phyloP scores from a whole-genome alignment of 2,329 filamentous ascomycete genomes.

The Colletotrichum theobromicola region DNA sequence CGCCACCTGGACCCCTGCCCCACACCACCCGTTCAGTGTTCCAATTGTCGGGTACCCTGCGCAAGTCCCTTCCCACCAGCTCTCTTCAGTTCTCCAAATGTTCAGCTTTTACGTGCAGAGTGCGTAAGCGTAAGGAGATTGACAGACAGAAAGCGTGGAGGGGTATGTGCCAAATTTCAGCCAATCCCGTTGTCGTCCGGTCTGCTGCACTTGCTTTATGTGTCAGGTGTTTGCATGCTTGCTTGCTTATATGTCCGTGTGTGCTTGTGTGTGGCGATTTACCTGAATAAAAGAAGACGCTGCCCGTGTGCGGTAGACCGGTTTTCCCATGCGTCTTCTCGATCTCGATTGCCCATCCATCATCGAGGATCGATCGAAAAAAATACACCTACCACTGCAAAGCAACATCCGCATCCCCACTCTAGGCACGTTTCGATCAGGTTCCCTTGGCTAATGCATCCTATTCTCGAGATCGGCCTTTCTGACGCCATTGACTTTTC shows the following conservation, averaged over 20 bases:
- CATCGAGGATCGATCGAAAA: background rate
- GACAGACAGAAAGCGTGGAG: accelerated
- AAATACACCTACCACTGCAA: background rate
- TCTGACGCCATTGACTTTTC: background rate
- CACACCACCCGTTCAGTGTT: background rate
- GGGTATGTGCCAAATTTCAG: too few relatives aligned
- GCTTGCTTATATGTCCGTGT: too few relatives aligned
- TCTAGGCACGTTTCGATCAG: background rate
- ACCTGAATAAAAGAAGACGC: background rate
- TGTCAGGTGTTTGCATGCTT: background rate
- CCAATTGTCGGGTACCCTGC: background rate
- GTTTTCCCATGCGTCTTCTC: background rate
- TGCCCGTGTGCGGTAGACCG: background rate
- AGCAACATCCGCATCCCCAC: background rate
- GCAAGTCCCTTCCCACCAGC: background rate
- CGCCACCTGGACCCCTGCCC: background rate
- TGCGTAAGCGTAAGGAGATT: background rate
- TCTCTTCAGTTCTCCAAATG: too few relatives aligned
- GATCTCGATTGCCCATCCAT: background rate
- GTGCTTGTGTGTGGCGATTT: background rate
- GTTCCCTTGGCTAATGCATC: background rate
- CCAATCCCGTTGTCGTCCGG: background rate
- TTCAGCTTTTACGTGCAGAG: background rate
- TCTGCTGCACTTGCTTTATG: background rate
- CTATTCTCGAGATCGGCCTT: background rate